A percentile compares a stretch with the other conserved stretches of the same genome.
Conservation (phyloP, 2,329 filamentous ascomycete genomes). For the Xylaria sp. region DNA sequence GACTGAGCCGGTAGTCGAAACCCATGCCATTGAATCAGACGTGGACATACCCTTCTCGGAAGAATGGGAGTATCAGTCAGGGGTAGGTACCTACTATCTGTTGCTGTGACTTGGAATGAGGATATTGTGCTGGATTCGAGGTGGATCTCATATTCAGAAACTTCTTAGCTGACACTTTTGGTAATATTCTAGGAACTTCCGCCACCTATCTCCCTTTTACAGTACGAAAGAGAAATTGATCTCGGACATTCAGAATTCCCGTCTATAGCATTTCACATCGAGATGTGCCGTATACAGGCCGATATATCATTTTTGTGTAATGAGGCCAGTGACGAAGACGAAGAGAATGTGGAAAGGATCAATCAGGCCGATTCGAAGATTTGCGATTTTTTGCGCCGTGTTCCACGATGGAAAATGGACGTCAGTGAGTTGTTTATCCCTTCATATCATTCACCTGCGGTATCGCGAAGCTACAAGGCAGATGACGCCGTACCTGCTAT, state of each 20-base stretch:
- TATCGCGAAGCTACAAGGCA: neutral
- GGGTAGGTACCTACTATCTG: conserved; percentile 47
- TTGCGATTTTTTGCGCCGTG: conserved; percentile 53
- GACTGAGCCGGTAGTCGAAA: conserved; percentile 43
- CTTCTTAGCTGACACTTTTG: neutral
- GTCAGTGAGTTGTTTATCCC: conserved; percentile 38
- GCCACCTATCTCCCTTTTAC: conserved; percentile 48
- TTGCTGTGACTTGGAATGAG: conserved; percentile 1
- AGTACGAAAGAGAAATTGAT: conserved; percentile 53
- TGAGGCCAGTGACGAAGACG: conserved; percentile 40
- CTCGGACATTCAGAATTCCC: conserved; percentile 53
- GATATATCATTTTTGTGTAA: conserved; percentile 49
- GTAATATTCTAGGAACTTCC: conserved; percentile 49
- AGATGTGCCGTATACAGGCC: conserved; percentile 51
- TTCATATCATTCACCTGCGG: conserved; percentile 6
- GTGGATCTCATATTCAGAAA: neutral
- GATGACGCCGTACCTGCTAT: neutral
- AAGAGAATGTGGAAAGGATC: conserved; percentile 43
- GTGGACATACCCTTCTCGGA: conserved; percentile 54
- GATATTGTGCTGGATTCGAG: neutral
- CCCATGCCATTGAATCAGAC: conserved; percentile 48
- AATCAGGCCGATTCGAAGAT: conserved; percentile 53
- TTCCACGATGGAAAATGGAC: conserved; percentile 55
- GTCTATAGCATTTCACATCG: conserved; percentile 54
- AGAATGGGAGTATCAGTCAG: conserved; percentile 55